These are phyloP conservation scores for Carex pumila DNA, from an alignment of 176 grass and related monocot species.

Conservation along the genomic window DNA sequence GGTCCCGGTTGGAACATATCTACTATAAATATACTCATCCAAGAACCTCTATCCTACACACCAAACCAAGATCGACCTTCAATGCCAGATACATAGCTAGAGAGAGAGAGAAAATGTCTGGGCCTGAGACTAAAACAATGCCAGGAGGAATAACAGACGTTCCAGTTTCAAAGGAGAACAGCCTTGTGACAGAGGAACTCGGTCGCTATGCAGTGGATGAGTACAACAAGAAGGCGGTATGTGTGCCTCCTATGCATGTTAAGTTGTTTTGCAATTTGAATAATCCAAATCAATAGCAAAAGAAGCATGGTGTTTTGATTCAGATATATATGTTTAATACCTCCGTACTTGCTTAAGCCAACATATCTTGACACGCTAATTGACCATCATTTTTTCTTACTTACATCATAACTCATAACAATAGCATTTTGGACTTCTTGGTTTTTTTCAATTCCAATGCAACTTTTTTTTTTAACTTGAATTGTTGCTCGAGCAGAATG, in stretches of 20 bases:
- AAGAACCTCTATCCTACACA: too few relatives aligned
- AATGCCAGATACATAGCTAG: not conserved
- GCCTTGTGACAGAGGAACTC: not conserved
- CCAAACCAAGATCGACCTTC: not conserved
- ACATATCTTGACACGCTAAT: not conserved
- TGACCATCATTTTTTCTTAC: not conserved
- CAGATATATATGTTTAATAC: not conserved
- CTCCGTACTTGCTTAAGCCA: not conserved
- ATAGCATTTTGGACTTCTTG: not conserved
- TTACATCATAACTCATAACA: not conserved
- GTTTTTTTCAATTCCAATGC: too few relatives aligned
- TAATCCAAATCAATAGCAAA: not conserved
- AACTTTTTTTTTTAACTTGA: not conserved
- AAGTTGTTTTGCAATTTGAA: not conserved
- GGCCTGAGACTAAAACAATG: too few relatives aligned
- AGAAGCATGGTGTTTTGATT: not conserved
- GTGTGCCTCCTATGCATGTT: not conserved
- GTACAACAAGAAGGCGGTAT: constrained; percentile 1
- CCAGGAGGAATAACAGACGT: constrained; percentile 1
- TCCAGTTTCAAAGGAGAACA: not conserved
- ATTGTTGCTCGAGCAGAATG: constrained; percentile 11
- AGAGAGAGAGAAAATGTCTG: not conserved
- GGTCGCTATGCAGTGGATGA: constrained; percentile 8
- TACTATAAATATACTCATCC: too few relatives aligned
- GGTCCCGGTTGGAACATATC: too few relatives aligned